These are phyloP conservation scores for Pleoardoris graminearum DNA, from an alignment of 2,329 filamentous ascomycete genomes.

Conservation along the genomic window DNA sequence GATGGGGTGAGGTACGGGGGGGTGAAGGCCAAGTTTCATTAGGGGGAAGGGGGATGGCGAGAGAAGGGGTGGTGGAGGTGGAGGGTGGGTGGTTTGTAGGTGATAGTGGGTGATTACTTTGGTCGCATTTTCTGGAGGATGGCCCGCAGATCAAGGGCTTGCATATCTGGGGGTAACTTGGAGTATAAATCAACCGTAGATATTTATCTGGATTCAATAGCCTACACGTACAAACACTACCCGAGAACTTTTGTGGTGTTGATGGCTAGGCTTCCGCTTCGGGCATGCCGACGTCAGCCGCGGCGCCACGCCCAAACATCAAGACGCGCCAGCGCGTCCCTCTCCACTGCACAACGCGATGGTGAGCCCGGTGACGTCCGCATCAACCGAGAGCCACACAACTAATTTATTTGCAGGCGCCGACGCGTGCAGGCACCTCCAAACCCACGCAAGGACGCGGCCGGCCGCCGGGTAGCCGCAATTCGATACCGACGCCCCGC, in stretches of 20 bases:
- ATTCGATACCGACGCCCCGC: slow-evolving; percentile 8
- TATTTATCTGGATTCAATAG: too few relatives aligned
- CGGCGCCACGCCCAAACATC: slow-evolving; percentile 2
- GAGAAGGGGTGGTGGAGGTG: background rate
- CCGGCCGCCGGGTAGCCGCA: slow-evolving; percentile 28
- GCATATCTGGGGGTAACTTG: too few relatives aligned
- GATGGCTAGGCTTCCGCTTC: background rate
- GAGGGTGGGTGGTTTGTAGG: too few relatives aligned
- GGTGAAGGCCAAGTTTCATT: slow-evolving; percentile 79
- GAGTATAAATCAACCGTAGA: too few relatives aligned
- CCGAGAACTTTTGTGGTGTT: background rate
- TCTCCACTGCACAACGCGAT: slow-evolving; percentile 31
- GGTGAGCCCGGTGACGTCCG: slow-evolving; percentile 27
- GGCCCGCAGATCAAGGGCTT: too few relatives aligned
- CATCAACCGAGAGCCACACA: too few relatives aligned
- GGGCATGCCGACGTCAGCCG: background rate
- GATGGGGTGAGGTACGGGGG: slow-evolving; percentile 76
- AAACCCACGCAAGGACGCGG: slow-evolving; percentile 26
- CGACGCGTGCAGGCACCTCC: slow-evolving; percentile 19
- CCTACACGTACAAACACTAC: background rate
- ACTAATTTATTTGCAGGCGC: slow-evolving; percentile 29
- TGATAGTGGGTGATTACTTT: too few relatives aligned
- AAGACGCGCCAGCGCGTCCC: slow-evolving; percentile 20
- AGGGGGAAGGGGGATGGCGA: slow-evolving; percentile 16
- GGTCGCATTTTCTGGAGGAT: too few relatives aligned